Evolutionary conservation across 2,329 filamentous ascomycete genomes (phyloP), one percentile per base, ranked within the genome.

Genomic region (Graphilbum ipis-grandicollis): DNA sequence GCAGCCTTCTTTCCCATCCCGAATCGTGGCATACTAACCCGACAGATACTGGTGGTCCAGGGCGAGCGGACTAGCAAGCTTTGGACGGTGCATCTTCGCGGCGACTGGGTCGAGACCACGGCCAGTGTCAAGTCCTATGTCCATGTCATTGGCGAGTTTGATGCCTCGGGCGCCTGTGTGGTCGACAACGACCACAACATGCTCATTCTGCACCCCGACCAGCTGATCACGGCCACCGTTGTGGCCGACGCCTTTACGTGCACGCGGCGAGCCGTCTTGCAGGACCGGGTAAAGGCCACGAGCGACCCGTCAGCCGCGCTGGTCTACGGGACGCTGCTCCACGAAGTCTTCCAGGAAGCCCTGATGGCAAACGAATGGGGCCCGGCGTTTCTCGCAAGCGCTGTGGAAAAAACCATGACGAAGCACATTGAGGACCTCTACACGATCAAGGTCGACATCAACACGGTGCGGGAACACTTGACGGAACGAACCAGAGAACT

Each of bases 231-330:
- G 3, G 80, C 90, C 3, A 96, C 90, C 1, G 84, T 92, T 5
- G 80, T 98, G 31, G 86, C 85, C n/a, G 90, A 98, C 55, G 93
- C 90, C 0, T 93, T 96, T 52, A 78, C 76, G 19, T 98, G 90
- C 52, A 77, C 81, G 52, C 79, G 90, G 15, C 79, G 88, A 44
- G 85, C 90, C 22, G 88, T 96, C 2, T 68, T 98, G 19, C 86
- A 96, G 54, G 88, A 98, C 53, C 78, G 90, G 23, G 79, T 98
- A 48, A 96, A 96, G 56, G 83, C 84, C 9, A 88, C 85, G 0
- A 79, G 77, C 48, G 80, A 84, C 45, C 68, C 82, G 3, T 82
- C 75, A 32, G 71, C 80, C 25, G 74, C 86, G 1, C 75, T 93
- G 47, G 75, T 96, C 1, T 96, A 96, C 51, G 90, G 90, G 34